These are phyloP conservation scores for Tetraselmis chui DNA, from an alignment of 139 green algal genomes.

Conservation along the genomic window DNA sequence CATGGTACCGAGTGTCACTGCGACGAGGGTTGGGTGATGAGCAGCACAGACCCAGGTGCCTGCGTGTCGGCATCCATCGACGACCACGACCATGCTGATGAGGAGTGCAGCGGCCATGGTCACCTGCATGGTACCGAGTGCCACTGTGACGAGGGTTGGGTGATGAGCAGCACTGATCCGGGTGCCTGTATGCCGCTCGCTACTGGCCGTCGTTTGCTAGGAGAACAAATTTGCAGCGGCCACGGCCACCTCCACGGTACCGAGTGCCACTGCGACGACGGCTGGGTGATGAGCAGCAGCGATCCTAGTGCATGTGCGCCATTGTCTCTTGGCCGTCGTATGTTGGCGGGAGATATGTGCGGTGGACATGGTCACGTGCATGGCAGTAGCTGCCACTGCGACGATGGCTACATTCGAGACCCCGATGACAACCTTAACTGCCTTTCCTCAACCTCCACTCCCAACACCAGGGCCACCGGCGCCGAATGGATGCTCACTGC, in stretches of 20 bases:
- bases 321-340: not conserved
- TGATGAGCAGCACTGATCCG: not conserved
- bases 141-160: not conserved
- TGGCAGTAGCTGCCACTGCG: not conserved
- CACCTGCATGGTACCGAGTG: not conserved
- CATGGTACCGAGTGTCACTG: not conserved
- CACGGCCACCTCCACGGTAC: not conserved
- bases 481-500: not conserved
- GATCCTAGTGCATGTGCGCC: not conserved
- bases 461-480: not conserved
- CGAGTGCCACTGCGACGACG: too few relatives aligned
- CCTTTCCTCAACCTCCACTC: not conserved
- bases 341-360: too few relatives aligned
- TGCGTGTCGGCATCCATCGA: not conserved
- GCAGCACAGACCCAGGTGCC: not conserved
- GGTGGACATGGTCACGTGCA: not conserved
- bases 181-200: not conserved
- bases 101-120: not conserved
- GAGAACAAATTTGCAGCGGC: not conserved
- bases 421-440: not conserved
- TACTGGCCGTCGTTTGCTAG: not conserved
- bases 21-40: not conserved
- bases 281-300: too few relatives aligned
- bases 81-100: not conserved
- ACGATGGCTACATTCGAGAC: not conserved